A percentile compares a stretch with the other conserved stretches of the same genome.
These are phyloP conservation scores for Candida adriatica DNA, from an alignment of 805 yeast species.

Conservation along the genomic window DNA sequence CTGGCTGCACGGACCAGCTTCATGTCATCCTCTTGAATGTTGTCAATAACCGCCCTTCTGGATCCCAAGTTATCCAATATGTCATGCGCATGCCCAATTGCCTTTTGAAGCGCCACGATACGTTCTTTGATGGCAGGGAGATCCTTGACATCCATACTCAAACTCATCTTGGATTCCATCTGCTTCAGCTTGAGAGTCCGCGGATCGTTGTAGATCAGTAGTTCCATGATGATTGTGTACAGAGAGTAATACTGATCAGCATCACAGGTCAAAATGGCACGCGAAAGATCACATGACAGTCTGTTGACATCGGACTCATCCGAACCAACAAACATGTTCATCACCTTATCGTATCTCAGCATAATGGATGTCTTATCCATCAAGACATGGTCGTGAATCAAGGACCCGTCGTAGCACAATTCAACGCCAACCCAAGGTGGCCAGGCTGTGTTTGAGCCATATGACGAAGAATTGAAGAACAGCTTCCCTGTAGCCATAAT, in stretches of 20 bases:
- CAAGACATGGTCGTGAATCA: constrained; percentile 42
- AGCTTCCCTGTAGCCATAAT: constrained; percentile 33
- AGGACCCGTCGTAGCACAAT: constrained; percentile 48
- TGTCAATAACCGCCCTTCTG: constrained; percentile 42
- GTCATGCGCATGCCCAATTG: constrained; percentile 33
- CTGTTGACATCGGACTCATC: constrained; percentile 33
- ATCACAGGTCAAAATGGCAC: constrained; percentile 59
- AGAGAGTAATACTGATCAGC: constrained; percentile 67
- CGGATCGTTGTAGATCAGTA: constrained; percentile 73
- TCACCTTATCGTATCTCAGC: constrained; percentile 50
- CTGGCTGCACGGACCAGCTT: constrained; percentile 33
- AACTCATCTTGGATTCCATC: constrained; percentile 54
- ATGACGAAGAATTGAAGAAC: constrained; percentile 41
- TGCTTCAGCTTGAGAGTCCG: constrained; percentile 49
- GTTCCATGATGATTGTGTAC: constrained; percentile 52
- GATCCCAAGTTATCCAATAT: constrained; percentile 42
- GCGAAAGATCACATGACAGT: constrained; percentile 61
- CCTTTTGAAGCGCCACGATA: constrained; percentile 42
- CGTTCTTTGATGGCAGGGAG: constrained; percentile 40
- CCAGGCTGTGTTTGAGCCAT: constrained; percentile 65
- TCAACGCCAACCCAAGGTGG: constrained; percentile 88
- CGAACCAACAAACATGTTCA: constrained; percentile 31
- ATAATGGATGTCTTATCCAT: constrained; percentile 59
- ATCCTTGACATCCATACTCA: constrained; percentile 68
- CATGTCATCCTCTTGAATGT: constrained; percentile 39